These are phyloP conservation scores for Wolfiporia cocos DNA, from an alignment of 1,284 basidiomycete genomes.

Conservation along the genomic window DNA sequence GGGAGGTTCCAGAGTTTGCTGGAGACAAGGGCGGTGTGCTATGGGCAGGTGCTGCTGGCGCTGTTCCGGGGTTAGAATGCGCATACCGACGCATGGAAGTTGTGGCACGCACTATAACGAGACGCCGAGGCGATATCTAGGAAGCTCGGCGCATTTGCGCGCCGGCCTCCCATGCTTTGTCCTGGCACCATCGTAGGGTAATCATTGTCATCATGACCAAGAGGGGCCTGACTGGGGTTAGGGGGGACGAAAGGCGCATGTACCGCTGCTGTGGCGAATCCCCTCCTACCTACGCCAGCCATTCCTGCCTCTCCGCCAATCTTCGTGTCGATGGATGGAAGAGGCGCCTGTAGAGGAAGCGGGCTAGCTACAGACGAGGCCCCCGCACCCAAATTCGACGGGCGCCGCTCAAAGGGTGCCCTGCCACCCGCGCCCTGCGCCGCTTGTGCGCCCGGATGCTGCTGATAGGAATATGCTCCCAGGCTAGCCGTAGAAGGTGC, in stretches of 20 bases:
- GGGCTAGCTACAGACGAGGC: background rate
- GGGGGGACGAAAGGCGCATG: conserved; percentile 49
- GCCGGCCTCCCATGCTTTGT: conserved; percentile 28
- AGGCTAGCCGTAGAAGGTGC: conserved; percentile 14
- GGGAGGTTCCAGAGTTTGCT: conserved; percentile 24
- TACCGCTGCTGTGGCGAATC: conserved; percentile 75
- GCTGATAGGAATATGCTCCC: background rate
- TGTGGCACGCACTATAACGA: conserved; percentile 22
- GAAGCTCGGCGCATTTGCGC: conserved; percentile 41
- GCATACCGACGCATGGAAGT: no score
- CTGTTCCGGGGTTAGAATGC: no score
- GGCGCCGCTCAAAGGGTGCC: conserved; percentile 12
- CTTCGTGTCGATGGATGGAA: conserved; percentile 54
- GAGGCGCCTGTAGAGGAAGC: background rate
- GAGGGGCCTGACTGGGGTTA: background rate
- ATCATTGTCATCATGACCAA: background rate
- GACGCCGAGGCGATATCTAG: conserved; percentile 40
- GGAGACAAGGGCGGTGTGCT: conserved; percentile 33
- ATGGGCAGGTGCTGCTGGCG: conserved; percentile 8
- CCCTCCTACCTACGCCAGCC: conserved; percentile 84
- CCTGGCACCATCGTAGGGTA: conserved; percentile 13
- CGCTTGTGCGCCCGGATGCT: conserved; percentile 12
- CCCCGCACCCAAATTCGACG: conserved; percentile 5
- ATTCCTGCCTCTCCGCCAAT: conserved; percentile 79
- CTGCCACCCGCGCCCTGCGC: conserved; percentile 15